These are phyloP conservation scores for Neofusicoccum kwambonambiense DNA, from an alignment of 2,329 filamentous ascomycete genomes.

Conservation along the genomic window DNA sequence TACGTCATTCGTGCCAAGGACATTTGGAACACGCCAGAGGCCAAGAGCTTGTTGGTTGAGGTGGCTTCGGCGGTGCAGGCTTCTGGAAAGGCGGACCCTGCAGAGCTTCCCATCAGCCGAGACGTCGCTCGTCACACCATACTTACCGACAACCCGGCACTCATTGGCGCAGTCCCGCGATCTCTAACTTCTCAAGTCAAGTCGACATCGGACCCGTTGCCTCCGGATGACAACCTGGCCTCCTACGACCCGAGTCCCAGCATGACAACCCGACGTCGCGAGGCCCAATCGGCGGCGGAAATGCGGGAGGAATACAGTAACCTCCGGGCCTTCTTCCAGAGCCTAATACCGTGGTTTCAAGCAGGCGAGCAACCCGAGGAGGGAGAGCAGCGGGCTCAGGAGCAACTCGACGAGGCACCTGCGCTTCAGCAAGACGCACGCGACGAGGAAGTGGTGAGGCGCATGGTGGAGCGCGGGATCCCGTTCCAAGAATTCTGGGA, in stretches of 20 bases:
- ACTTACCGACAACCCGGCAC: constrained; percentile 69
- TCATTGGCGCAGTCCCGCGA: constrained; percentile 69
- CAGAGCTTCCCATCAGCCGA: constrained; percentile 44
- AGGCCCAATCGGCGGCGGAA: background rate
- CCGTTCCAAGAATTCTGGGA: constrained; percentile 25
- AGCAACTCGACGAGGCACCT: background rate
- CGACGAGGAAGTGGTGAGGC: constrained; percentile 19
- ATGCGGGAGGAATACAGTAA: constrained; percentile 18
- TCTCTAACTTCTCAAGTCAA: constrained; percentile 53
- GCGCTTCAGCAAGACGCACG: constrained; percentile 14
- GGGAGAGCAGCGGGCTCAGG: background rate
- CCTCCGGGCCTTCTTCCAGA: constrained; percentile 20
- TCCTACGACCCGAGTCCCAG: constrained; percentile 24
- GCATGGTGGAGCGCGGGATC: constrained; percentile 19
- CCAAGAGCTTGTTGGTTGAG: constrained; percentile 66
- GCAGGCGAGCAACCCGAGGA: background rate
- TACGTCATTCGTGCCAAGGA: constrained; percentile 77
- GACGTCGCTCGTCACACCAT: constrained; percentile 74
- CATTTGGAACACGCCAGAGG: constrained; percentile 79
- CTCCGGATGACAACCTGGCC: constrained; percentile 55
- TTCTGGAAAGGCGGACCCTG: constrained; percentile 39
- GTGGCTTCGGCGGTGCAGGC: constrained; percentile 57
- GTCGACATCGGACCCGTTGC: constrained; percentile 79
- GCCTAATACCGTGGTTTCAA: constrained; percentile 19
- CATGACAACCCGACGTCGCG: background rate